Evolutionary conservation across 345 rosid genomes (phyloP).

Genomic region (Bruguiera parviflora): DNA sequence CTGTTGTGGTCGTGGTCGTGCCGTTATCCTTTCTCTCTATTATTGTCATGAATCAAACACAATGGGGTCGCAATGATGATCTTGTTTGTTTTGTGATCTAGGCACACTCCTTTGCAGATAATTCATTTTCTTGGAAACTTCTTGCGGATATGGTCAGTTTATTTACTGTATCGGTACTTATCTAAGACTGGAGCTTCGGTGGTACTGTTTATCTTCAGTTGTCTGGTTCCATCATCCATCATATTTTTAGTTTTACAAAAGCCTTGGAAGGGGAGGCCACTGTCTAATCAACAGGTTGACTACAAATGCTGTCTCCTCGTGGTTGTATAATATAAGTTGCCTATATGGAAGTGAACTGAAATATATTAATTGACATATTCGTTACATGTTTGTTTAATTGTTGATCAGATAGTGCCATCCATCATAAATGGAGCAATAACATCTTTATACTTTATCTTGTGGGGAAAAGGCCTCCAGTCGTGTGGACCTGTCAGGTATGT

Average conservation of each 20-base stretch:
- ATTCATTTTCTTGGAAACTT: constrained; percentile 72
- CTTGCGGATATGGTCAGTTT: constrained; percentile 93
- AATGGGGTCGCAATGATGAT: background rate
- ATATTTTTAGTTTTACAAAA: constrained; percentile 71
- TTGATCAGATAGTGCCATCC: constrained; percentile 82
- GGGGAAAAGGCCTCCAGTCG: constrained; percentile 88
- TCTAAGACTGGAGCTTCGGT: constrained; percentile 78
- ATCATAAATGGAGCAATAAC: constrained; percentile 88
- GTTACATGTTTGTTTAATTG: constrained; percentile 4
- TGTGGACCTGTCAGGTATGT: constrained; percentile 94
- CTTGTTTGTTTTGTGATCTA: constrained; percentile 28
- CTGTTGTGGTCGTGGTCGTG: no score
- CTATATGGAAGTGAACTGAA: background rate
- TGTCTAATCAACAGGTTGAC: constrained; percentile 79
- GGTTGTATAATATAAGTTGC: background rate
- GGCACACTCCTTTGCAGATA: constrained; percentile 83
- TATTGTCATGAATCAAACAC: background rate
- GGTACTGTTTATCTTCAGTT: constrained; percentile 79
- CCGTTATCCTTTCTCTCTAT: background rate
- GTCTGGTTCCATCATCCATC: constrained; percentile 75
- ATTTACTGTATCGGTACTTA: constrained; percentile 78
- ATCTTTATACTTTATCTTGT: constrained; percentile 83
- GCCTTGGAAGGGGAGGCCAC: constrained; percentile 97
- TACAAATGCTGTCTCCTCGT: background rate
- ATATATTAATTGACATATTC: background rate